Evolutionary conservation across 768 basidiomycete genomes (phyloP).

Genomic region (Lactarius evosmus): DNA sequence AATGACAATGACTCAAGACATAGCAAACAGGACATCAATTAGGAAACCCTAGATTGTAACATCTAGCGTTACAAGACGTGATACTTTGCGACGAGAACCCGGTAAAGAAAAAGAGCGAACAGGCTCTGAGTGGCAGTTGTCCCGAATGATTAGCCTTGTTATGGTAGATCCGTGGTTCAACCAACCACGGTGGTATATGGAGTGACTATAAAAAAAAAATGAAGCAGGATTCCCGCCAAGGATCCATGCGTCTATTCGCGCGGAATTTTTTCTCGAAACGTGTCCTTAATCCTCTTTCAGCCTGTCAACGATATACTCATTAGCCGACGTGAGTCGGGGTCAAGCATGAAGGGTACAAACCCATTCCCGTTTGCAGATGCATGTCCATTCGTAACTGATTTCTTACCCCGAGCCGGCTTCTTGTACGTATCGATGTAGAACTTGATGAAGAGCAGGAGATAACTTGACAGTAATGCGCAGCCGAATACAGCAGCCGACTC

Average conservation of each 20-base stretch:
- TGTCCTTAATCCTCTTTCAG: constrained; percentile 22
- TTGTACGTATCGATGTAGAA: constrained; percentile 87
- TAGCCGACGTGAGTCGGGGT: not conserved
- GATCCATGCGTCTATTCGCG: not conserved
- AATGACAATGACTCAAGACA: not conserved
- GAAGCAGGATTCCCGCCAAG: constrained; percentile 7
- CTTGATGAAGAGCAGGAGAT: constrained; percentile 94
- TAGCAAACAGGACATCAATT: constrained; percentile 2
- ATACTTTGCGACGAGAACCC: constrained; percentile 18
- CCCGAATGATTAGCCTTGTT: constrained; percentile 18
- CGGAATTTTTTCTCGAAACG: constrained; percentile 9
- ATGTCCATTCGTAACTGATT: constrained; percentile 42
- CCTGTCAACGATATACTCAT: constrained; percentile 1
- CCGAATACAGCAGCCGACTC: constrained; percentile 88
- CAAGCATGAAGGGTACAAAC: constrained; percentile 27
- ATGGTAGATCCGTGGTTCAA: constrained; percentile 11
- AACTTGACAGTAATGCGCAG: constrained; percentile 82
- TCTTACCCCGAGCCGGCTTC: constrained; percentile 48
- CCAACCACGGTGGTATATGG: constrained; percentile 27
- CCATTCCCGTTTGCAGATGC: constrained; percentile 42
- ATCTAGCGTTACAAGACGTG: constrained; percentile 13
- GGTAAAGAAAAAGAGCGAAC: constrained; percentile 23
- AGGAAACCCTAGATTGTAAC: constrained; percentile 16
- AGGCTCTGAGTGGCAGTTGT: constrained; percentile 12
- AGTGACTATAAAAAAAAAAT: constrained; percentile 24